Percentiles rank a stretch among this genome's conserved stretches.
phyloP scores from a whole-genome alignment of 768 basidiomycete species.

The Boletus speciosus region DNA sequence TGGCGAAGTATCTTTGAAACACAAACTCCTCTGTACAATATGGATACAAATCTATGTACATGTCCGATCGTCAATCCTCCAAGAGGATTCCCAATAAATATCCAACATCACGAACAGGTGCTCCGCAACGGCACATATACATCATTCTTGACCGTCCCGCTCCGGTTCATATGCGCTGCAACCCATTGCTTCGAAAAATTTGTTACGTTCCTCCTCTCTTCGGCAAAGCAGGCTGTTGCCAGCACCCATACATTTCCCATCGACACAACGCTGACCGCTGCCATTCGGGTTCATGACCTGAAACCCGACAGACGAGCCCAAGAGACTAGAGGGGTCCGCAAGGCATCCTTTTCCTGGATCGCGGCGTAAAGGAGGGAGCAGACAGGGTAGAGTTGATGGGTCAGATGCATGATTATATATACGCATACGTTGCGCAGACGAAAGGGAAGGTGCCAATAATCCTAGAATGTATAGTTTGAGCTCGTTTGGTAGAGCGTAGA shows the following conservation, averaged over 20 bases:
- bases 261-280: constrained; percentile 25
- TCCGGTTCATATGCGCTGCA: constrained; percentile 47
- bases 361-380: constrained; percentile 32
- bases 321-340: constrained; percentile 19
- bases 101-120: not conserved
- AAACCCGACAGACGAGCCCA: constrained; percentile 13
- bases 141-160: constrained; percentile 1
- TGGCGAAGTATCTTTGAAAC: not conserved
- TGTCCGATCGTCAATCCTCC: not conserved
- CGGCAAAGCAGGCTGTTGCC: constrained; percentile 38
- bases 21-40: not conserved
- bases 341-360: constrained; percentile 16
- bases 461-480: constrained; percentile 55
- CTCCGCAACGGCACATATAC: not conserved
- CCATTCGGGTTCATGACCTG: constrained; percentile 7
- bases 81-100: not conserved
- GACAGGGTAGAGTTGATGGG: constrained; percentile 45
- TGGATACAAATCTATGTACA: constrained; percentile 9
- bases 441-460: constrained; percentile 53
- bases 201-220: constrained; percentile 40
- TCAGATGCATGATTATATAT: constrained; percentile 53
- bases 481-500: constrained; percentile 51
- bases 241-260: constrained; percentile 40
- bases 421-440: constrained; percentile 52
- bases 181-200: constrained; percentile 43